Evolutionary conservation across 805 yeast genomes (phyloP), one percentile per base, ranked within the genome.

Genomic region (Ascoidea asiatica): DNA sequence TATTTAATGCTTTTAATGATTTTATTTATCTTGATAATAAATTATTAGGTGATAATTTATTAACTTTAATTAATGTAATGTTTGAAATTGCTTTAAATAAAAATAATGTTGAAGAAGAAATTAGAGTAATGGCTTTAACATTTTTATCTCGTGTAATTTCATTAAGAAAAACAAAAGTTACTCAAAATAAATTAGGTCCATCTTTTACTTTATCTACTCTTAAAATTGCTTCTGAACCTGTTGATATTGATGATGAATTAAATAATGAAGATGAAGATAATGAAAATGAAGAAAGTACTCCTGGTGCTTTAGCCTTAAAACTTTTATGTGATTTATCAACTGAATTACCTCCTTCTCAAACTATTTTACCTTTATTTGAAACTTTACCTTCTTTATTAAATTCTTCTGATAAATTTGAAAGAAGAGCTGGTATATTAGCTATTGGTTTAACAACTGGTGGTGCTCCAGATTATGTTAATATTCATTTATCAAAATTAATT

Each of bases 271-370:
- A 82, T 50, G 95, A 85, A 58, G 94, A 88, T 55, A 90, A 85
- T 53, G 96, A 88, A 62, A 88, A 86, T 58, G 96, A 88, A 65
- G 97, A 90, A 64, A 82, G 78, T 56, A 73, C 79, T 45, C 94
- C 95, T 46, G 64, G 79, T 39, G 62, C 81, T 43, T 72, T 87
- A 52, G 95, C 95, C 15, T 71, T 88, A 54, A 77, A 95, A 65
- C 67, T 90, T 47, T 62, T 92, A 44, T 83, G 86, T 44, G 75
- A 76, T 56, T 77, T 90, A 52, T 76, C 97, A 17, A 68, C 80
- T 40, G 88, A 81, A 56, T 70, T 92, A 56, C 96, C 99, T 44
- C 95, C 97, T 42, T 75, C 87, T 39, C 98, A 92, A 63, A 95
- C 85, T 46, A 79, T 89, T 52, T 73, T 70, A 50, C 90, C 95